Conservation (phyloP, 352 stramenopile species). For the Pythium rhizo-oryzae region DNA sequence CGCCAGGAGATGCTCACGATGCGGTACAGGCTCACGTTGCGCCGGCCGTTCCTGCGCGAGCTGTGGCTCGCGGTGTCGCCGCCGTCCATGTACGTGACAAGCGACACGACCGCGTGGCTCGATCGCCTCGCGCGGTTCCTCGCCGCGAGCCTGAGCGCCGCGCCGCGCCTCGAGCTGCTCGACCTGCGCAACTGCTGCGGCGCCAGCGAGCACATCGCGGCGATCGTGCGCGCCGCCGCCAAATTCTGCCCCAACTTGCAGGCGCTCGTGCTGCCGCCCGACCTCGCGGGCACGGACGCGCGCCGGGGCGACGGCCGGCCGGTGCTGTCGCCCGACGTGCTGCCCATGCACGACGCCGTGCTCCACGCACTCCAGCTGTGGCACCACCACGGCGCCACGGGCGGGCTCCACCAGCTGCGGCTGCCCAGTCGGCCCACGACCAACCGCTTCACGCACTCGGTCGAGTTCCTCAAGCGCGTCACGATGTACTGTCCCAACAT, state of each 20-base stretch:
- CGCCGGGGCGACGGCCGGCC: neutral
- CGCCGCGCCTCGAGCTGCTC: slow-evolving; percentile 6
- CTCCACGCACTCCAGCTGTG: slow-evolving; percentile 6
- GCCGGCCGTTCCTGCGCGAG: slow-evolving; percentile 11
- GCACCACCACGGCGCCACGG: slow-evolving; percentile 6
- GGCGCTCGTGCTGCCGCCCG: slow-evolving; percentile 8
- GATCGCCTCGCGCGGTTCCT: slow-evolving; percentile 10
- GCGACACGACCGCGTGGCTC: slow-evolving; percentile 4
- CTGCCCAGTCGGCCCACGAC: neutral
- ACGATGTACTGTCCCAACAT: slow-evolving; percentile 5
- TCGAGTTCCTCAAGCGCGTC: neutral
- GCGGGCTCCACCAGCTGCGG: slow-evolving; percentile 5
- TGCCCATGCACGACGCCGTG: slow-evolving; percentile 4
- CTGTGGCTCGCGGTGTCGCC: slow-evolving; percentile 6
- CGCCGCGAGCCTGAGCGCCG: neutral
- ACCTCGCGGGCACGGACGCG: neutral
- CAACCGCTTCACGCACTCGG: slow-evolving; percentile 1
- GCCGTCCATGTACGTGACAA: slow-evolving; percentile 5
- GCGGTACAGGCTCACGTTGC: slow-evolving; percentile 4
- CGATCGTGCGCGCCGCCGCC: neutral
- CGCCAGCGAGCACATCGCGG: neutral
- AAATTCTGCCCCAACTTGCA: slow-evolving; percentile 2
- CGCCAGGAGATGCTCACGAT: slow-evolving; percentile 7
- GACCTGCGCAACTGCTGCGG: slow-evolving; percentile 15
- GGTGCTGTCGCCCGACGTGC: slow-evolving; percentile 5